Conservation (phyloP, 108 stramenopile species). For the Pseudonitzschia pungens region DNA sequence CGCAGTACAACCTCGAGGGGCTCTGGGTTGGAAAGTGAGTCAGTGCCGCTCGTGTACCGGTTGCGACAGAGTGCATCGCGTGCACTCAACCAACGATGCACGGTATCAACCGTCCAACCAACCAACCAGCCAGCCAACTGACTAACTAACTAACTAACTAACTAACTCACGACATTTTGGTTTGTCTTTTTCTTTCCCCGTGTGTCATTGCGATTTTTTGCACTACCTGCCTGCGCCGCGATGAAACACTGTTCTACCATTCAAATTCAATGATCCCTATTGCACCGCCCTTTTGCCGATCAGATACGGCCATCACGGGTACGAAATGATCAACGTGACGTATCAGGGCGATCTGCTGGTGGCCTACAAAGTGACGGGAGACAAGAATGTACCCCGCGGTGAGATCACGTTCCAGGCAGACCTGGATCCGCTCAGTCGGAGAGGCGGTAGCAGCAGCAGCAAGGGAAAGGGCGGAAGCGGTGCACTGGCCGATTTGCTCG, state of each 20-base stretch:
- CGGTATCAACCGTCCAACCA: too few species aligned
- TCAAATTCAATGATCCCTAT: neutral
- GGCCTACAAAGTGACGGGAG: slow-evolving; percentile 82
- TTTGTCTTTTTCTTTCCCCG: too few species aligned
- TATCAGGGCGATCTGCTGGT: slow-evolving; percentile 73
- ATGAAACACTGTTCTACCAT: too few species aligned
- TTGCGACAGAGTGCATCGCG: neutral
- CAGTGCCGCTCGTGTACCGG: neutral
- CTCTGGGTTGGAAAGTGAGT: slow-evolving; percentile 77
- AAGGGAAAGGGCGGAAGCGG: neutral
- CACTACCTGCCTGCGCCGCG: too few species aligned
- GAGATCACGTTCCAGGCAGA: slow-evolving; percentile 80
- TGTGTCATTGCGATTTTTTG: too few species aligned
- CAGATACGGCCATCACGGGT: slow-evolving; percentile 73
- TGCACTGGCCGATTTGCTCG: neutral
- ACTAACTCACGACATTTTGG: too few species aligned
- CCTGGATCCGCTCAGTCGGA: slow-evolving; percentile 30
- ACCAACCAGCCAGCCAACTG: too few species aligned
- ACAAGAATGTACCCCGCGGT: slow-evolving; percentile 73
- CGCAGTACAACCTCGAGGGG: slow-evolving; percentile 81
- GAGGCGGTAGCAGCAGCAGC: neutral
- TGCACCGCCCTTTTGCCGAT: neutral
- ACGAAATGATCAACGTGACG: slow-evolving; percentile 72
- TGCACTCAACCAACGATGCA: neutral
- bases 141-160: too few species aligned